phyloP scores from a whole-genome alignment of 1,284 basidiomycete genomes.

The Sutorius eximius region DNA sequence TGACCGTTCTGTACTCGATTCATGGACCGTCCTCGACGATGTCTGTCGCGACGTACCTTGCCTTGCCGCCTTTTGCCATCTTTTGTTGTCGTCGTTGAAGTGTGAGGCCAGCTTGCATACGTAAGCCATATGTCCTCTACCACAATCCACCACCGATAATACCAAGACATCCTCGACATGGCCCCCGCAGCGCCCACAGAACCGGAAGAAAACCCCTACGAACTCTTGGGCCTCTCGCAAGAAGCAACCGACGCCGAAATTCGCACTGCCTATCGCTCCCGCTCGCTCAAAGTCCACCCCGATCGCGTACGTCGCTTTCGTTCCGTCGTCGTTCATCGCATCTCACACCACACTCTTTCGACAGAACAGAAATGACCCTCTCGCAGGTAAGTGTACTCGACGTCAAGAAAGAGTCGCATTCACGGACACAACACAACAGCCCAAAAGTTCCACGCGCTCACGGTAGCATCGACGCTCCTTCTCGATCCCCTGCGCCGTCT shows the following conservation, averaged over 20 bases:
- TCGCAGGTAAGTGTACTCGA: conserved; percentile 54
- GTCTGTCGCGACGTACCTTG: conserved; percentile 41
- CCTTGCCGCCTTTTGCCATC: conserved; percentile 50
- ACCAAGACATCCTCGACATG: conserved; percentile 14
- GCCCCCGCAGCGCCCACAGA: conserved; percentile 28
- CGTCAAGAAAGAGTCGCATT: not conserved
- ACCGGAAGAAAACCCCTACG: conserved; percentile 73
- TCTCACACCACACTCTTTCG: conserved; percentile 12
- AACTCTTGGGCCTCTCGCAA: conserved; percentile 63
- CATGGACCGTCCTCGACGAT: not conserved
- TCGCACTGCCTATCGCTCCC: conserved; percentile 78
- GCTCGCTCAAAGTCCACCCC: conserved; percentile 86
- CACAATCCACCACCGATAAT: not conserved
- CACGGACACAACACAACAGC: conserved; percentile 39
- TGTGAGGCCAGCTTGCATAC: too few relatives aligned
- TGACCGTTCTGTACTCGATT: conserved; percentile 60
- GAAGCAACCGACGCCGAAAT: conserved; percentile 84
- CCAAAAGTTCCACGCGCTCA: conserved; percentile 85
- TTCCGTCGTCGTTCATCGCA: not conserved
- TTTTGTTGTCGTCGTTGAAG: not conserved
- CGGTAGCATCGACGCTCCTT: conserved; percentile 81
- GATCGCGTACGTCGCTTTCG: conserved; percentile 64
- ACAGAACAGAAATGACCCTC: conserved; percentile 77
- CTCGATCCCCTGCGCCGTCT: conserved; percentile 81
- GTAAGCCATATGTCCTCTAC: too few relatives aligned